phyloP scores from a whole-genome alignment of 2,329 filamentous ascomycete genomes.

The Alternaria brassicicola region DNA sequence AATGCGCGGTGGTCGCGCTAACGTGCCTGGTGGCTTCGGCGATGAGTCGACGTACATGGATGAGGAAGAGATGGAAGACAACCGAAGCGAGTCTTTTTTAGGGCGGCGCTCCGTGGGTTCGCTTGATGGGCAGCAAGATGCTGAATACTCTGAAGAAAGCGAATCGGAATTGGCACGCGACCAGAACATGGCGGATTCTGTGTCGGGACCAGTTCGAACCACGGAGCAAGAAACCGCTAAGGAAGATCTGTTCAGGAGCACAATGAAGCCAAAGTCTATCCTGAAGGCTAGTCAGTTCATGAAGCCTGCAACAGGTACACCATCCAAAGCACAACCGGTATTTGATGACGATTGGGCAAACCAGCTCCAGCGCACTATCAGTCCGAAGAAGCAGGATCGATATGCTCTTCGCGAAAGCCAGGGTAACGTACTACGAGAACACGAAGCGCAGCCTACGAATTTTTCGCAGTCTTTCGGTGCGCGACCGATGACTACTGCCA shows the following conservation, averaged over 20 bases:
- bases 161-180: constrained; percentile 76
- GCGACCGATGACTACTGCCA: constrained; percentile 80
- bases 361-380: constrained; percentile 91
- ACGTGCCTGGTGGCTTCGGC: constrained; percentile 82
- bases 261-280: constrained; percentile 55
- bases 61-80: constrained; percentile 62
- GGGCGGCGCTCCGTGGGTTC: constrained; percentile 88
- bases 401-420: constrained; percentile 71
- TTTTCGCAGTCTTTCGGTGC: constrained; percentile 35
- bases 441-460: constrained; percentile 46
- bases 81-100: constrained; percentile 78
- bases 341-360: constrained; percentile 88
- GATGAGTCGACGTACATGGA: constrained; percentile 60
- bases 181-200: constrained; percentile 79
- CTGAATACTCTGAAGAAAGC: constrained; percentile 65
- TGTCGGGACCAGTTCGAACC: constrained; percentile 73
- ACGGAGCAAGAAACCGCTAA: constrained; percentile 67
- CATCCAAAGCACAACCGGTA: constrained; percentile 59
- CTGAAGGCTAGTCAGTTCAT: constrained; percentile 51
- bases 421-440: constrained; percentile 61
- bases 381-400: constrained; percentile 89
- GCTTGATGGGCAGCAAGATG: constrained; percentile 65
- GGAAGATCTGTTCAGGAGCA: constrained; percentile 40
- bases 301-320: constrained; percentile 54
- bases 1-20: constrained; percentile 53